Conservation (phyloP, 768 basidiomycete genomes). For the Favolaschia claudopus region DNA sequence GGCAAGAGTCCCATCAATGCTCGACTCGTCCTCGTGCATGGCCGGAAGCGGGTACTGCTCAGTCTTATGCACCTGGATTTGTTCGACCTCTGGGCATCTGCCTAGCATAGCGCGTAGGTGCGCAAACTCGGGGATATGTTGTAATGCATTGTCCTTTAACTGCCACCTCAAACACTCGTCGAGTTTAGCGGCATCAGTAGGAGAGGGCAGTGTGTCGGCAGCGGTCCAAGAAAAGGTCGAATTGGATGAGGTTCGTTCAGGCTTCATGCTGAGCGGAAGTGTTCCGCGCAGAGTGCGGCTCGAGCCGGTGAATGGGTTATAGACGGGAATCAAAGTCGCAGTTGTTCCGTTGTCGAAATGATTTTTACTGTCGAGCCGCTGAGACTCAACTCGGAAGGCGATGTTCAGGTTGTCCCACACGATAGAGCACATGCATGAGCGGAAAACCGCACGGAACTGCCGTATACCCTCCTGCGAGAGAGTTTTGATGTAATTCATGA, state of each 20-base stretch:
- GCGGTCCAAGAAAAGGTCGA: background rate
- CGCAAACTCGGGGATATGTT: constrained; percentile 8
- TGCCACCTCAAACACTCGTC: constrained; percentile 5
- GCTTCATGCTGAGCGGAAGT: constrained; percentile 10
- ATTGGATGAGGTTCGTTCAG: background rate
- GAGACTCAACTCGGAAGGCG: constrained; percentile 33
- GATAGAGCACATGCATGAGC: constrained; percentile 23
- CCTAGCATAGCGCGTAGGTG: constrained; percentile 1
- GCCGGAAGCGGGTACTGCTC: constrained; percentile 22
- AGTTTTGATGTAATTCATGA: constrained; percentile 1
- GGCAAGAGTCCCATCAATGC: constrained; percentile 21
- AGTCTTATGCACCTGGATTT: constrained; percentile 26
- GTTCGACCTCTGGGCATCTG: constrained; percentile 7
- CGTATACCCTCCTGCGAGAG: constrained; percentile 7
- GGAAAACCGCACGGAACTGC: constrained; percentile 27
- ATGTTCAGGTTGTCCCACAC: constrained; percentile 43
- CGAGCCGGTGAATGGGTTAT: constrained; percentile 14
- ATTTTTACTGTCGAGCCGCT: constrained; percentile 31
- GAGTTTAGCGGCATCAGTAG: background rate
- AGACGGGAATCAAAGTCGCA: constrained; percentile 32
- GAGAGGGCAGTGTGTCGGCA: constrained; percentile 4
- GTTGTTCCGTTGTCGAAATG: constrained; percentile 42
- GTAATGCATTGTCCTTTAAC: constrained; percentile 11
- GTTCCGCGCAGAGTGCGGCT: constrained; percentile 11
- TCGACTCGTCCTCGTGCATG: constrained; percentile 32